Evolutionary conservation across 2,329 filamentous ascomycete species (phyloP).

Genomic region (Sclerotinia borealis): DNA sequence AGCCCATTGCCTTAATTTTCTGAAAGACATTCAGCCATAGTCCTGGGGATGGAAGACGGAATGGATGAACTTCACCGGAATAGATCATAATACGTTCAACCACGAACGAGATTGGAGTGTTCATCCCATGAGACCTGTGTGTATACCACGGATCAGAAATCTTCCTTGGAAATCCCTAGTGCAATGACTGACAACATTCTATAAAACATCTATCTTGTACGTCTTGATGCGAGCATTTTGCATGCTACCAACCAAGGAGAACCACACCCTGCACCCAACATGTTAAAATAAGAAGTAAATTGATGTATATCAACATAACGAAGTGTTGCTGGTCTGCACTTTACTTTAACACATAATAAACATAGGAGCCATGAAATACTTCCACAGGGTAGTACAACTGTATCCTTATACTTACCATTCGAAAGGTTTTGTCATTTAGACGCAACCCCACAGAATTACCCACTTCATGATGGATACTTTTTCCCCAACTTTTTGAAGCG

Average conservation of each 20-base stretch:
- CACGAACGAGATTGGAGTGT: constrained; percentile 54
- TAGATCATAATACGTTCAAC: constrained; percentile 56
- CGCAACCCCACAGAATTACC: neutral
- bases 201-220: constrained; percentile 42
- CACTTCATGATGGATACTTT: neutral
- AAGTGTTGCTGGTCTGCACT: neutral
- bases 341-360: neutral
- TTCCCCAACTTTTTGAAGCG: neutral
- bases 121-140: constrained; percentile 54
- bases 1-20: constrained; percentile 75
- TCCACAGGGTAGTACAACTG: neutral
- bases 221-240: neutral
- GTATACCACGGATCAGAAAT: neutral
- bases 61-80: constrained; percentile 59
- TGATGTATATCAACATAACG: neutral
- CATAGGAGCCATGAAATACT: neutral
- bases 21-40: constrained; percentile 71
- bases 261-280: neutral
- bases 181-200: constrained; percentile 46
- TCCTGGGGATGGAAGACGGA: constrained; percentile 51
- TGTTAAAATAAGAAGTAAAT: neutral
- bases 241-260: constrained; percentile 21
- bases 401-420: neutral
- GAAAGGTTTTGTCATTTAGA: neutral
- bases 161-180: neutral